Base-by-base conservation (phyloP, 2,329 filamentous ascomycete genomes). In the Emericellopsis atlantica region DNA sequence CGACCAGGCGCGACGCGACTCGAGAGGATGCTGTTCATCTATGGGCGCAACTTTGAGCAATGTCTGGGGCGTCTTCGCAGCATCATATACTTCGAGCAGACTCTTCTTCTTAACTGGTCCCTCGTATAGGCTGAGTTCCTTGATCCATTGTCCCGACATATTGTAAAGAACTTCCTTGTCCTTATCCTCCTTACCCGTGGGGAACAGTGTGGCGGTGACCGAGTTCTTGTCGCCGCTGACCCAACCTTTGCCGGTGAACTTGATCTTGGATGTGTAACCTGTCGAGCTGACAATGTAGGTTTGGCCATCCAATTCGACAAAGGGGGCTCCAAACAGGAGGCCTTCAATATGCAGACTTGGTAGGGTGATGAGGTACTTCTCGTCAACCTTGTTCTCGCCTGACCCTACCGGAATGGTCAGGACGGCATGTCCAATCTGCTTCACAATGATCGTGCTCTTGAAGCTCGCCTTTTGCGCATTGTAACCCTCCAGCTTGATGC, bases 391-490 rank as follows among this genome's bases (percentile, higher is more conserved):
- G 31, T 52, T 46, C 15, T 48, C 57, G 16, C 54, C 54, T 10
- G 52, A 51, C 8, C 54, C 46, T 29, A 62, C 48, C 10, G 84
- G 81, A 44, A 95, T 66, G 39, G 85, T 84, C 47, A 90, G 72
- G 29, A 93, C 67, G 33, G 89, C 89, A 56, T 95, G 89, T 31
- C 90, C 90, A 51, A 93, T 82, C 65, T 94, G 87, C 71, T 93
- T 95, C 56, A 98, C 83, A 54, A 90, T 84, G 60, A 96, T 95
- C 36, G 90, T 95, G 51, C 83, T 81, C 46, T 84, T 85, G 63
- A 98, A 95, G 14, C 87, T 93, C 4, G 90, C 89, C 61, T 95
- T 96, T 58, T 96, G 92, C 14, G 85, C 90, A 55, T 96, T 95
- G 67, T 95, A 95, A 40, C 90, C 90, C 66, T 82, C 69, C n/a